phyloP scores from a whole-genome alignment of 2,329 filamentous ascomycete species.

The Tolypocladium amazonense region DNA sequence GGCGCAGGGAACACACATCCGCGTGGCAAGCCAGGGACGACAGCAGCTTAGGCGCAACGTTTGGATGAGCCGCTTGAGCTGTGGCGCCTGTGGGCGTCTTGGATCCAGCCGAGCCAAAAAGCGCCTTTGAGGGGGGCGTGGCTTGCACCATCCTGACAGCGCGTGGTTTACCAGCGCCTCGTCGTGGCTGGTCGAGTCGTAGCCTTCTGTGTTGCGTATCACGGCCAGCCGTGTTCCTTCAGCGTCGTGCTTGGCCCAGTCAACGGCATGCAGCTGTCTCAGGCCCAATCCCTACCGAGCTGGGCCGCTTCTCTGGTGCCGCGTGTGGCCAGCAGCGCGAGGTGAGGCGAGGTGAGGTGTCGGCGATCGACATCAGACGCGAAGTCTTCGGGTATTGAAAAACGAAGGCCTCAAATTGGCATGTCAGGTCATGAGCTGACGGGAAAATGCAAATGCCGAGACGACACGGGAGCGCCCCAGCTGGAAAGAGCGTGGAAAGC shows the following conservation, averaged over 20 bases:
- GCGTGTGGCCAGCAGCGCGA: not conserved
- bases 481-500: not conserved
- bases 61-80: not conserved
- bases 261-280: not conserved
- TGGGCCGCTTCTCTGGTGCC: not conserved
- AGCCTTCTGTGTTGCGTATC: not conserved
- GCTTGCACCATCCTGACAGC: not conserved
- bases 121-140: not conserved
- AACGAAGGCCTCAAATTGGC: not conserved
- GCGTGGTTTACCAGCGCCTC: not conserved
- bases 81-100: not conserved
- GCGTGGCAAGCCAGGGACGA: too few relatives aligned
- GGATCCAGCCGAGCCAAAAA: not conserved
- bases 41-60: not conserved
- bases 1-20: not conserved
- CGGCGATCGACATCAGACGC: not conserved
- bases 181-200: not conserved
- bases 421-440: too few relatives aligned
- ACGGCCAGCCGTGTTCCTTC: not conserved
- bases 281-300: not conserved
- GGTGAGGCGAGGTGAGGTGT: not conserved
- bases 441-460: not conserved
- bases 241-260: not conserved
- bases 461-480: not conserved
- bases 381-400: too few relatives aligned